Conservation (phyloP, 805 yeast species). For the Metschnikowia gelsemii region DNA sequence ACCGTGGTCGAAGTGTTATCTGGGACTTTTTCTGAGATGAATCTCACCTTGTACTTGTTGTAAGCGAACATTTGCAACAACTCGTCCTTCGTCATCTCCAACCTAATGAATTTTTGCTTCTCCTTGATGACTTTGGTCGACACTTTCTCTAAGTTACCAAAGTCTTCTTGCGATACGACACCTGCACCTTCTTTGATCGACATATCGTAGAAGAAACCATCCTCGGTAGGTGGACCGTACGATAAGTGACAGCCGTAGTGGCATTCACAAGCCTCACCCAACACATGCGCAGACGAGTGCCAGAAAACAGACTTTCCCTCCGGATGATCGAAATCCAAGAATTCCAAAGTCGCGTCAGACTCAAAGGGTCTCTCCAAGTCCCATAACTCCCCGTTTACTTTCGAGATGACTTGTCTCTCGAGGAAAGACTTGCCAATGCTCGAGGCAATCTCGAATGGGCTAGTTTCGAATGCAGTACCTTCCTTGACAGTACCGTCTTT, state of each 20-base stretch:
- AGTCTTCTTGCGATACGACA: slow-evolving; percentile 77
- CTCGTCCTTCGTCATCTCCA: slow-evolving; percentile 89
- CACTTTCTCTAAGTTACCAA: slow-evolving; percentile 76
- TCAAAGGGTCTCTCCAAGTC: slow-evolving; percentile 94
- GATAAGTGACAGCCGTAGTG: slow-evolving; percentile 89
- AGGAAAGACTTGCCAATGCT: slow-evolving; percentile 82
- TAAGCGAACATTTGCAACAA: slow-evolving; percentile 89
- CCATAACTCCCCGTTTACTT: slow-evolving; percentile 87
- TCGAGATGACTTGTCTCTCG: slow-evolving; percentile 88
- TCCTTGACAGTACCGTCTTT: slow-evolving; percentile 81
- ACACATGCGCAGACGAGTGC: slow-evolving; percentile 98
- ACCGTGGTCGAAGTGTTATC: slow-evolving; percentile 96
- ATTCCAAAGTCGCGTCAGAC: slow-evolving; percentile 63
- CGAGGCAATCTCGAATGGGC: slow-evolving; percentile 83
- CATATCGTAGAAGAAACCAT: slow-evolving; percentile 97
- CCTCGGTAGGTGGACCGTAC: slow-evolving; percentile 94
- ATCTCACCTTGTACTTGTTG: slow-evolving; percentile 91
- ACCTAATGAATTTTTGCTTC: slow-evolving; percentile 91
- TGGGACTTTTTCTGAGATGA: slow-evolving; percentile 85
- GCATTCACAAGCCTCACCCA: slow-evolving; percentile 98
- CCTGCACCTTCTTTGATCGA: slow-evolving; percentile 70
- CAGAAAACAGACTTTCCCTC: slow-evolving; percentile 96
- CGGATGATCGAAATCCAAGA: slow-evolving; percentile 87
- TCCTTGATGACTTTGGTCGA: slow-evolving; percentile 90
- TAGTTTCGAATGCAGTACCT: slow-evolving; percentile 85